These are phyloP conservation scores for Plenodomus lindquistii DNA, from an alignment of 2,329 filamentous ascomycete species.

Conservation along the genomic window DNA sequence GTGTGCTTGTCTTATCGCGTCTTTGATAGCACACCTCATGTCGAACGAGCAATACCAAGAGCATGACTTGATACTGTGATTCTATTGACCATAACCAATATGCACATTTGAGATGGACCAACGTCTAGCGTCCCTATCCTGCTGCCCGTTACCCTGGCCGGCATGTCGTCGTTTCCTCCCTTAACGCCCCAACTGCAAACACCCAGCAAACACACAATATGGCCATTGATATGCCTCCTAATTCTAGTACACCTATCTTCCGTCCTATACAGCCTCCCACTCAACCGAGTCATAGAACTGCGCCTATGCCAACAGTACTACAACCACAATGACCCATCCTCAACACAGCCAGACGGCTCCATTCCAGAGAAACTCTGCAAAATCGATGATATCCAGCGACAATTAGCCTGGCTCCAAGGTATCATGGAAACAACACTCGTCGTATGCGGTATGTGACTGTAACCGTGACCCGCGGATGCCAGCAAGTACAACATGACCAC, in stretches of 20 bases:
- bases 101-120: not conserved
- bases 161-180: not conserved
- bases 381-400: constrained; percentile 55
- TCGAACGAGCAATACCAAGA: not conserved
- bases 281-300: constrained; percentile 43
- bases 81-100: not conserved
- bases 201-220: constrained; percentile 18
- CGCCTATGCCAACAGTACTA: constrained; percentile 57
- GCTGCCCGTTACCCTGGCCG: not conserved
- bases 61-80: not conserved
- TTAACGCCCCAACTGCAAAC: not conserved
- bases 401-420: constrained; percentile 58
- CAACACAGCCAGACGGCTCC: constrained; percentile 41
- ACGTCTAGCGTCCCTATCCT: not conserved
- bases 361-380: constrained; percentile 61
- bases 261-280: constrained; percentile 41
- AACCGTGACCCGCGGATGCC: not conserved
- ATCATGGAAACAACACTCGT: constrained; percentile 44
- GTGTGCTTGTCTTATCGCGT: constrained; percentile 11
- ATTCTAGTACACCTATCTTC: constrained; percentile 38
- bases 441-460: constrained; percentile 35
- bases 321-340: constrained; percentile 43
- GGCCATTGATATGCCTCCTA: constrained; percentile 36
- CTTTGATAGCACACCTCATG: not conserved
- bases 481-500: not conserved